These are phyloP conservation scores for Zasmidium cellare DNA, from an alignment of 2,329 filamentous ascomycete species.

Conservation along the genomic window DNA sequence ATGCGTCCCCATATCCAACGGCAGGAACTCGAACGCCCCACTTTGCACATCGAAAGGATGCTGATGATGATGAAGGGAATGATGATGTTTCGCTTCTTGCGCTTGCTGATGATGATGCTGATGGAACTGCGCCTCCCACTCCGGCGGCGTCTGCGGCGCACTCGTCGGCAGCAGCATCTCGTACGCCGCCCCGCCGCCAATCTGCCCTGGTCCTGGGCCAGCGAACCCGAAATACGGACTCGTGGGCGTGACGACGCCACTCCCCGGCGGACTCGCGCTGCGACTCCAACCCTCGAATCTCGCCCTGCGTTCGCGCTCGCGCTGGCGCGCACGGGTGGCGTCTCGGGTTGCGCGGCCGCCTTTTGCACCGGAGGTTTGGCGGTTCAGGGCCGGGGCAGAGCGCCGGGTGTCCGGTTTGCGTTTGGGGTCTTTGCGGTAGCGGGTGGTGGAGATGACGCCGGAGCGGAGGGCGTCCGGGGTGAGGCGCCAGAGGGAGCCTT, in stretches of 20 bases:
- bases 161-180: background rate
- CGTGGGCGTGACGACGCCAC: background rate
- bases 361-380: constrained; percentile 47
- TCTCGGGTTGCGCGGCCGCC: constrained; percentile 44
- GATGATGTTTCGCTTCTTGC: too few species aligned
- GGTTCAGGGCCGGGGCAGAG: constrained; percentile 36
- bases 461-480: constrained; percentile 66
- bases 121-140: background rate
- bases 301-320: background rate
- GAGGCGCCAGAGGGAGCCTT: constrained; percentile 75
- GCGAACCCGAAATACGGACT: background rate
- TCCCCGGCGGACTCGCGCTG: background rate
- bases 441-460: constrained; percentile 82
- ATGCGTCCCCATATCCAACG: background rate
- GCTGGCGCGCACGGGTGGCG: constrained; percentile 27
- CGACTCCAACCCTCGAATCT: background rate
- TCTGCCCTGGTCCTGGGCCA: background rate
- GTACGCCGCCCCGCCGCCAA: background rate
- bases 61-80: too few species aligned
- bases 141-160: background rate
- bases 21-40: background rate
- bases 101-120: background rate
- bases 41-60: background rate
- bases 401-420: constrained; percentile 36
- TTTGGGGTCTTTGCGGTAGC: constrained; percentile 50